A percentile compares a stretch with the other conserved stretches of the same genome.
phyloP scores from a whole-genome alignment of 2,329 filamentous ascomycete species.

The Botrytis porri region DNA sequence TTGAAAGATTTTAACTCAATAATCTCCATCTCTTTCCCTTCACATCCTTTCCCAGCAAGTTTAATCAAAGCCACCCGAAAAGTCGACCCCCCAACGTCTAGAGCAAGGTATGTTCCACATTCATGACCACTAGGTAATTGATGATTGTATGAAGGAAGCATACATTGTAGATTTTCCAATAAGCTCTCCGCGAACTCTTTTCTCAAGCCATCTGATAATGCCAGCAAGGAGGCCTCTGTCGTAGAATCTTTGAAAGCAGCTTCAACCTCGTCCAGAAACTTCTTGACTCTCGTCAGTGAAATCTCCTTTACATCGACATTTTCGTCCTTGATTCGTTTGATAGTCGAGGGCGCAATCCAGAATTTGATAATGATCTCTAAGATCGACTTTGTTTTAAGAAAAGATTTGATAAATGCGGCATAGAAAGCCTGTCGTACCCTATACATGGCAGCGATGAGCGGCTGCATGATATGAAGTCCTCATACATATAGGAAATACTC shows the following conservation, averaged over 20 bases:
- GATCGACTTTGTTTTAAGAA: conserved; percentile 58
- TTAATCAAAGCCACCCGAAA: conserved; percentile 63
- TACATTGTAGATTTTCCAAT: conserved; percentile 52
- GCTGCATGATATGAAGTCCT: conserved; percentile 41
- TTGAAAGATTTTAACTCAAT: conserved; percentile 54
- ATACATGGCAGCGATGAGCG: conserved; percentile 56
- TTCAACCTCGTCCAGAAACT: conserved; percentile 58
- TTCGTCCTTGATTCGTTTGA: conserved; percentile 28
- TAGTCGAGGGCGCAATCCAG: conserved; percentile 46
- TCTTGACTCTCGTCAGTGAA: conserved; percentile 30
- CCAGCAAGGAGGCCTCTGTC: conserved; percentile 42
- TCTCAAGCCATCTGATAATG: conserved; percentile 51
- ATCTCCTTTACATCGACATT: conserved; percentile 26
- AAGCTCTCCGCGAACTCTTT: conserved; percentile 54
- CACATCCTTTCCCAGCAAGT: conserved; percentile 47
- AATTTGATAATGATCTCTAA: conserved; percentile 55
- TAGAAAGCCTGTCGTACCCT: conserved; percentile 53
- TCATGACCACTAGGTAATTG: conserved; percentile 60
- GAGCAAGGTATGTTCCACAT: conserved; percentile 56
- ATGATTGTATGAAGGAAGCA: conserved; percentile 66
- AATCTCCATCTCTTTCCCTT: conserved; percentile 48
- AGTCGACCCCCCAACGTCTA: conserved; percentile 69
- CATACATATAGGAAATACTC: conserved; percentile 36
- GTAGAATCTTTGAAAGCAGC: conserved; percentile 49
- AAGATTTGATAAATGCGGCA: conserved; percentile 54